Base-by-base conservation (phyloP, 495 filamentous ascomycete species). In the Penicillium roqueforti region DNA sequence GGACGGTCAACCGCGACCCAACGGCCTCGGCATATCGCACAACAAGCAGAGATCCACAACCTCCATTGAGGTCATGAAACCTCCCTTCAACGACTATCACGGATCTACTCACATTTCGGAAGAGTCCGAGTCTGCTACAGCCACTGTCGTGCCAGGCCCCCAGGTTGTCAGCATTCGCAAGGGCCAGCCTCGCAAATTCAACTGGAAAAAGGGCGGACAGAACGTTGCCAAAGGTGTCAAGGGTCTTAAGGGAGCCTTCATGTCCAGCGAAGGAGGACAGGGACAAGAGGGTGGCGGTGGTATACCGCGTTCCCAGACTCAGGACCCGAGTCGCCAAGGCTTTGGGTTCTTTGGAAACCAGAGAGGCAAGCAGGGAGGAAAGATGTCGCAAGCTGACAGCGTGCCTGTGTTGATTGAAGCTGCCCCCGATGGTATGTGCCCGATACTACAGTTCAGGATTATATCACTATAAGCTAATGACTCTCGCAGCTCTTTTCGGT, bases 161-260 rank as follows among this genome's bases (percentile, higher is more conserved):
- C 92, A 95, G 49, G 85, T 97, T 20, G 86, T 95, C 56, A 93
- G 90, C 63, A 92, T 97, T 60, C 84, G 89, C 51, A 96, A 95
- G 76, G 88, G 87, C 45, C 88, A 95, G 67, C 83, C 85, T 28
- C 95, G 91, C 74, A 96, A 95, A 67, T 96, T 96, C 74, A 95
- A 93, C 72, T 97, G 93, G 92, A 96, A 96, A 80, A 96, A 95
- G 69, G 91, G 91, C 25, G 88, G 89, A 22, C 90, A 95, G 69
- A 87, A 87, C 37, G 85, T 97, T 49, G 91, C 91, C 32, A 96
- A 97, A 72, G 92, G 91, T 57, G 89, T 96, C 46, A 97, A 97
- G 73, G 91, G 91, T 36, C 82, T 96, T 61, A 95, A 95, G 64
- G 87, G 87, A 32, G 88, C 89, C 1, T 86, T 82, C 73, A 84